phyloP scores from a whole-genome alignment of 768 basidiomycete species.

The Phaffia australis region DNA sequence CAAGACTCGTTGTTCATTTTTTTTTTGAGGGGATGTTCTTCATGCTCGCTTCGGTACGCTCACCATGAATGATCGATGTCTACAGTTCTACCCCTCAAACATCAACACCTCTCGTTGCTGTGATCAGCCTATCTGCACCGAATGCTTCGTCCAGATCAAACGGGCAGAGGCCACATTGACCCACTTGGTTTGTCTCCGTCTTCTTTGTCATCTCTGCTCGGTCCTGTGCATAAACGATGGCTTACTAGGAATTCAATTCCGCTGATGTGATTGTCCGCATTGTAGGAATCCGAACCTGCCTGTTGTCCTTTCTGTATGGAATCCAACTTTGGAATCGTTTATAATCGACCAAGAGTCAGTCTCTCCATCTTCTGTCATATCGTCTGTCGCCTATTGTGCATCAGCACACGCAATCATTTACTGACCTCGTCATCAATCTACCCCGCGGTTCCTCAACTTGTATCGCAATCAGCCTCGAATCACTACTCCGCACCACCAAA shows the following conservation, averaged over 20 bases:
- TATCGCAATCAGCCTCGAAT: background rate
- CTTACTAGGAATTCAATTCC: background rate
- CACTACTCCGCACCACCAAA: slow-evolving; percentile 1
- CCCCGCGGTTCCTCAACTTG: background rate
- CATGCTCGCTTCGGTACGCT: background rate
- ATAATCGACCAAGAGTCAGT: slow-evolving; percentile 66
- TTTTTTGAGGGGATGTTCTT: background rate
- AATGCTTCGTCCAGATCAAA: slow-evolving; percentile 99
- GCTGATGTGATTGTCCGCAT: background rate
- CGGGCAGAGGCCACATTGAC: slow-evolving; percentile 87
- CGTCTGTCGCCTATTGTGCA: background rate
- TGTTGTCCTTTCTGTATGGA: slow-evolving; percentile 97
- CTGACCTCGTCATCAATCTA: too few relatives aligned
- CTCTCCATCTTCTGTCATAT: background rate
- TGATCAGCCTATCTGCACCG: slow-evolving; percentile 96
- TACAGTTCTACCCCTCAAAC: slow-evolving; percentile 89
- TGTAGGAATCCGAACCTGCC: slow-evolving; percentile 64
- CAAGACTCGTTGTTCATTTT: slow-evolving; percentile 28
- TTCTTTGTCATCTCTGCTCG: background rate
- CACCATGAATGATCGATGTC: slow-evolving; percentile 27
- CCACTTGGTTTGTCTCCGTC: slow-evolving; percentile 52
- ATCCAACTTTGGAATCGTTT: slow-evolving; percentile 89
- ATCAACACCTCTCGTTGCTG: slow-evolving; percentile 97
- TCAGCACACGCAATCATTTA: background rate
- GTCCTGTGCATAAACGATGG: background rate